Evolutionary conservation across 331 rosid species (phyloP), one percentile per base, ranked within the genome.

Genomic region (Rosa hybrid): DNA sequence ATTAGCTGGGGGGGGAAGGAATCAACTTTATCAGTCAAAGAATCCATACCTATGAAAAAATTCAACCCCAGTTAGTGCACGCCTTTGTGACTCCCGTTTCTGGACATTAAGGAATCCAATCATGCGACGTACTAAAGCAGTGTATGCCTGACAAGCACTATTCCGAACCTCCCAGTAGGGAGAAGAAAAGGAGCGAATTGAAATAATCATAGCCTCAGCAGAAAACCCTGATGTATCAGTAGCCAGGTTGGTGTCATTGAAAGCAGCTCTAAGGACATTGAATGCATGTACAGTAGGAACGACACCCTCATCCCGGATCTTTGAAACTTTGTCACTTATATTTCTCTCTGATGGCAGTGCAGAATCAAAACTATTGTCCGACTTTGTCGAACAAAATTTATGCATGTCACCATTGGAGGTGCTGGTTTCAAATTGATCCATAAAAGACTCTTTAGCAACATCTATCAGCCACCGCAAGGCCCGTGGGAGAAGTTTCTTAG

Each of bases 221-320:
- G 97, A 88, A 72, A 96, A 96, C 75, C 99, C 99, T 64, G 99
- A 96, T 4, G 96, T 91, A 85, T 96, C 99, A 68, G 93, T 87
- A 79, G 98, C 86, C 85, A 96, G 87, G 87, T 93, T 96, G 78
- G 98, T 85, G 87, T 96, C 99, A 84, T 96, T 96, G 88, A 96
- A 96, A 81, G 99, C 89, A 45, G 97, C 97, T 84, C 84, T 91
- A 62, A 96, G 97, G 76, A 85, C 90, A 84, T 96, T 96, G 82
- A 96, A 96, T 76, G 97, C 93, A 83, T 93, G 98, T 21, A 96
- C 99, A 1, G 96, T 96, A 85, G 99, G 97, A 90, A 96, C 84
- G 68, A 96, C 92, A 67, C 99, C 99, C 90, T 96, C 98, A 79
- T 96, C 96, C 45, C 98, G 93, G 75, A 89, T 86, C 88, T 90